A percentile compares a stretch with the other conserved stretches of the same genome.
Evolutionary conservation across 2,329 filamentous ascomycete species (phyloP).

Genomic region (Ceratocystis papillata): DNA sequence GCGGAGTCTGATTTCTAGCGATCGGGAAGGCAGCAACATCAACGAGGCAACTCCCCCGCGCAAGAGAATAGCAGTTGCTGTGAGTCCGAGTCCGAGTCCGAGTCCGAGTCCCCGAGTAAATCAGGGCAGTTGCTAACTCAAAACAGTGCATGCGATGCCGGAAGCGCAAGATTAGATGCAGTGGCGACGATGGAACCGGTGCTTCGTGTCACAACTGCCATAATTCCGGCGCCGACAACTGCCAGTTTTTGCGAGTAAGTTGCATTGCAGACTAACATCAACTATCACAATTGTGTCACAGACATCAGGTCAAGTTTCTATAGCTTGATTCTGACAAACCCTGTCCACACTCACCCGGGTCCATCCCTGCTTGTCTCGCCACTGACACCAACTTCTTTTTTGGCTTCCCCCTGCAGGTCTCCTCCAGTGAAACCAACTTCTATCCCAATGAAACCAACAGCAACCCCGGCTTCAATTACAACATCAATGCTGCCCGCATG

Average conservation of each 20-base stretch:
- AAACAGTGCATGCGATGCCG: conserved; percentile 74
- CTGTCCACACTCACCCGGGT: not conserved
- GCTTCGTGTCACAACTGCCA: conserved; percentile 74
- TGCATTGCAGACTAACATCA: not conserved
- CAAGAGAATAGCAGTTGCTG: conserved; percentile 50
- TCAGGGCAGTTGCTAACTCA: conserved; percentile 3
- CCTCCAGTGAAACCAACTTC: conserved; percentile 33
- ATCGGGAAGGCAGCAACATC: not conserved
- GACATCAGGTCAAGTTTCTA: not conserved
- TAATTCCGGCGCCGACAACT: conserved; percentile 57
- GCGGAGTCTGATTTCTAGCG: conserved; percentile 18
- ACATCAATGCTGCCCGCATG: conserved; percentile 32
- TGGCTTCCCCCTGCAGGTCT: conserved; percentile 29
- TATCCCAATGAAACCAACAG: conserved; percentile 27
- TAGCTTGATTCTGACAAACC: not conserved
- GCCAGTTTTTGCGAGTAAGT: conserved; percentile 69
- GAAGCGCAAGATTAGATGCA: conserved; percentile 90
- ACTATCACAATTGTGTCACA: not conserved
- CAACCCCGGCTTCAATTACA: conserved; percentile 31
- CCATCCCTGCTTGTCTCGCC: conserved; percentile 14
- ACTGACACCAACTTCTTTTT: not conserved
- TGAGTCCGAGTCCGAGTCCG: conserved; percentile 33
- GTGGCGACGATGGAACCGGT: conserved; percentile 69
- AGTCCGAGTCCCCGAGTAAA: too few relatives aligned
- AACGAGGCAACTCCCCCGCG: conserved; percentile 38